Evolutionary conservation across 1,284 basidiomycete species (phyloP).

Genomic region (Microbotryum lychnidis-dioicae): DNA sequence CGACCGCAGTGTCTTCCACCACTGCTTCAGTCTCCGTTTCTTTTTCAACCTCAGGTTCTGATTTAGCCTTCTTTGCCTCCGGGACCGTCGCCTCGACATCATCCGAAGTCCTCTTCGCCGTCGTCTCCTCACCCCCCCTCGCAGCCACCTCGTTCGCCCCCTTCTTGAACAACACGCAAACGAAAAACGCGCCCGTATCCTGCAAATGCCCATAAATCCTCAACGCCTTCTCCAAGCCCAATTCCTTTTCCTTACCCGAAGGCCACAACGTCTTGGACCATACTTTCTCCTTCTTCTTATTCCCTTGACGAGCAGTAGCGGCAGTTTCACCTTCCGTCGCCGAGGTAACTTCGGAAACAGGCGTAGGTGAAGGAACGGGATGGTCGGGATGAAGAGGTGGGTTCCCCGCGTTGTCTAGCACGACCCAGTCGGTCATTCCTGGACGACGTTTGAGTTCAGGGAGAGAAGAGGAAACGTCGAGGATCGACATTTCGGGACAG

Average conservation of each 20-base stretch:
- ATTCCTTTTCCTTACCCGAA: conserved; percentile 53
- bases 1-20: neutral
- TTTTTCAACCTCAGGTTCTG: neutral
- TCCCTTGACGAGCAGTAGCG: conserved; percentile 31
- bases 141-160: conserved; percentile 8
- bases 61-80: conserved; percentile 19
- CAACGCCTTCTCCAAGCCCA: conserved; percentile 63
- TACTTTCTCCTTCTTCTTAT: conserved; percentile 49
- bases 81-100: conserved; percentile 6
- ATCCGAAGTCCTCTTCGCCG: neutral
- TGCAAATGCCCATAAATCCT: conserved; percentile 91
- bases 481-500: conserved; percentile 65
- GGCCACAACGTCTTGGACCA: conserved; percentile 71
- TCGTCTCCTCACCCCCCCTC: conserved; percentile 13
- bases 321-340: neutral
- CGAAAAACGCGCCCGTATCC: conserved; percentile 95
- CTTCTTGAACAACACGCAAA: conserved; percentile 69
- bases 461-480: conserved; percentile 65
- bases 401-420: conserved; percentile 41
- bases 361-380: neutral
- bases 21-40: too few relatives aligned
- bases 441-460: conserved; percentile 66
- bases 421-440: conserved; percentile 67
- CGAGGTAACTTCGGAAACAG: neutral
- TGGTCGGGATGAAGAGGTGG: conserved; percentile 22